Conservation (phyloP, 2,329 filamentous ascomycete genomes). For the Exophiala aquamarina region DNA sequence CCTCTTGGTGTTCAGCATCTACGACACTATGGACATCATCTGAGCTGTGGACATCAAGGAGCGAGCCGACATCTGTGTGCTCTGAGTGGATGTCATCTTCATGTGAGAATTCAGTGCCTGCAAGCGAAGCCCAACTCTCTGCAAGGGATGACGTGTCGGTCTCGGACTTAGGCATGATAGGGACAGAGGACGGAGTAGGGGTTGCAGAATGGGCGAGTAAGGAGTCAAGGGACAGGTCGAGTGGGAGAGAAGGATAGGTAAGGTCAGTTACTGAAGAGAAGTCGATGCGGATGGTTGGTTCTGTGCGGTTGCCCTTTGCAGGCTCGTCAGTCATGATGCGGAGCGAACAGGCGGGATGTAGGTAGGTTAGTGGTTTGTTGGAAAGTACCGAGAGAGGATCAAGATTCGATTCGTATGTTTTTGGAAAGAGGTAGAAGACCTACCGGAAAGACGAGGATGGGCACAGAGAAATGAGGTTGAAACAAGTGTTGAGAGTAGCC, state of each 20-base stretch:
- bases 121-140: constrained; percentile 49
- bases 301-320: constrained; percentile 2
- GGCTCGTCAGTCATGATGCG: constrained; percentile 2
- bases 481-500: too few species aligned
- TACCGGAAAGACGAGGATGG: too few species aligned
- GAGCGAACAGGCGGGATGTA: neutral
- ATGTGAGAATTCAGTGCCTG: constrained; percentile 43
- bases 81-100: constrained; percentile 47
- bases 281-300: neutral
- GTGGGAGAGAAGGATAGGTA: constrained; percentile 18
- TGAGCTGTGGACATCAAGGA: constrained; percentile 42
- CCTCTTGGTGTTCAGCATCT: constrained; percentile 31
- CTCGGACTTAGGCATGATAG: constrained; percentile 14
- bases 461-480: too few species aligned
- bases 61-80: constrained; percentile 43
- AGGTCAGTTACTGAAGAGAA: constrained; percentile 6
- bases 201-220: constrained; percentile 23
- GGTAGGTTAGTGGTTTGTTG: neutral
- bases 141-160: constrained; percentile 34
- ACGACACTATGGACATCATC: constrained; percentile 48
- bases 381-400: neutral
- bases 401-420: too few species aligned
- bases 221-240: constrained; percentile 26
- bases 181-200: constrained; percentile 3
- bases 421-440: too few species aligned